phyloP scores from a whole-genome alignment of 2,329 filamentous ascomycete species.

The Exophiala alcalophila region DNA sequence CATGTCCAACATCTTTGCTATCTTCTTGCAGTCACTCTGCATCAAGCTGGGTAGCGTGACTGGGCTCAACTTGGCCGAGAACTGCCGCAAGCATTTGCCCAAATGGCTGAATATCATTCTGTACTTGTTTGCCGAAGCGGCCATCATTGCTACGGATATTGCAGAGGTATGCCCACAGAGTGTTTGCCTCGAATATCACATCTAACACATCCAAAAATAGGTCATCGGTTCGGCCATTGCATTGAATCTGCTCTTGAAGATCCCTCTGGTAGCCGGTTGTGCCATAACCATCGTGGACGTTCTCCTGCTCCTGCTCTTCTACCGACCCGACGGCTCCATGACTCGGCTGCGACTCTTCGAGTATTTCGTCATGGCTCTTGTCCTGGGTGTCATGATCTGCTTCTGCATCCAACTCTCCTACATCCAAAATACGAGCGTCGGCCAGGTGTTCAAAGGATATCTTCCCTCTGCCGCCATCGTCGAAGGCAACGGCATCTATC shows the following conservation, averaged over 20 bases:
- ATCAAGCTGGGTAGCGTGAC: slow-evolving; percentile 67
- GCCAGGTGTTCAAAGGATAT: slow-evolving; percentile 54
- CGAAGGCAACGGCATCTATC: slow-evolving; percentile 53
- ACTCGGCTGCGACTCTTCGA: slow-evolving; percentile 53
- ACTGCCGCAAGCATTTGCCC: slow-evolving; percentile 63
- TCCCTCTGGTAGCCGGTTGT: slow-evolving; percentile 56
- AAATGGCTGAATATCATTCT: slow-evolving; percentile 62
- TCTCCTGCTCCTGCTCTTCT: slow-evolving; percentile 56
- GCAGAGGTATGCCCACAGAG: slow-evolving; percentile 54
- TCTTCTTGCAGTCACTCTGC: slow-evolving; percentile 48
- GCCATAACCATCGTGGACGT: slow-evolving; percentile 57
- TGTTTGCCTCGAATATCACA: too few relatives aligned
- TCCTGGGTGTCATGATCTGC: slow-evolving; percentile 56
- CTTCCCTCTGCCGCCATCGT: slow-evolving; percentile 54
- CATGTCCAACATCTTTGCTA: slow-evolving; percentile 49
- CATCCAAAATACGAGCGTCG: slow-evolving; percentile 48
- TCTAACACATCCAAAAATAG: too few relatives aligned
- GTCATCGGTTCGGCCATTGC: slow-evolving; percentile 58
- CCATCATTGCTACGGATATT: slow-evolving; percentile 70
- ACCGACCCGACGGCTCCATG: slow-evolving; percentile 52
- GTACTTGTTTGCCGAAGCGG: slow-evolving; percentile 62
- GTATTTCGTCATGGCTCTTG: slow-evolving; percentile 53
- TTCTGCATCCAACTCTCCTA: slow-evolving; percentile 57
- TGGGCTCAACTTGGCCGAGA: slow-evolving; percentile 64
- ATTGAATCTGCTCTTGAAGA: slow-evolving; percentile 52